phyloP scores from a whole-genome alignment of 768 basidiomycete genomes.

The Boletus insuetus region DNA sequence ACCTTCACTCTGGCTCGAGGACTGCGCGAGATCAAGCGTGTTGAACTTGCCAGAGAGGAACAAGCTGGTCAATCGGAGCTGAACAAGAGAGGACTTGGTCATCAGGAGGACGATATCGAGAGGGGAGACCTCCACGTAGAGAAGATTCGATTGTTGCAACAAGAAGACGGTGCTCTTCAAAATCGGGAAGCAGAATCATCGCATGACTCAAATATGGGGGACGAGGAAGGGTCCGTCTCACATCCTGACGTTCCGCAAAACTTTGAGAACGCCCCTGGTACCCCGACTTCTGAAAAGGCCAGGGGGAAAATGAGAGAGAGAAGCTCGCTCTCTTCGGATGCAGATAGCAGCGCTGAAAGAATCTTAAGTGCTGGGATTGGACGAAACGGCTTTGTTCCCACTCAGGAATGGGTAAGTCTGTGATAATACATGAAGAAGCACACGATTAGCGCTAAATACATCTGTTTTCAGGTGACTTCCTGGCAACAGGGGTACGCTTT shows the following conservation, averaged over 20 bases:
- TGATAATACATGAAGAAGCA: neutral
- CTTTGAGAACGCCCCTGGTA: constrained; percentile 34
- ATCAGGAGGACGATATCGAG: constrained; percentile 26
- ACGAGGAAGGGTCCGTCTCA: constrained; percentile 20
- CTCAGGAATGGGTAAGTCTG: constrained; percentile 86
- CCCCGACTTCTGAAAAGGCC: constrained; percentile 75
- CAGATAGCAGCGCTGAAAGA: constrained; percentile 56
- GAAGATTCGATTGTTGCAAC: constrained; percentile 64
- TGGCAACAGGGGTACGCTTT: constrained; percentile 89
- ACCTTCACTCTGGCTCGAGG: constrained; percentile 89
- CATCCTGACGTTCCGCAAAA: constrained; percentile 45
- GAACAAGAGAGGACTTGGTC: constrained; percentile 16
- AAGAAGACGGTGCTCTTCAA: constrained; percentile 38
- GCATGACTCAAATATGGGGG: constrained; percentile 6
- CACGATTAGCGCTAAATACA: constrained; percentile 1
- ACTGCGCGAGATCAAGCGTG: constrained; percentile 77
- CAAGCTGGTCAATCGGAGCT: constrained; percentile 38
- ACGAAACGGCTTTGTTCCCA: constrained; percentile 90
- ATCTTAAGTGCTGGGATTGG: constrained; percentile 71
- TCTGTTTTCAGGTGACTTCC: constrained; percentile 62
- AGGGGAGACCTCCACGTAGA: constrained; percentile 41
- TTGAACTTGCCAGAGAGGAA: constrained; percentile 72
- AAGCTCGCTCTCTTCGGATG: constrained; percentile 51
- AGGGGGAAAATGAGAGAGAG: constrained; percentile 88
- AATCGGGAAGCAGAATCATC: constrained; percentile 25